Conservation (phyloP, 176 grass and related monocot genomes). For the Lolium perenne region DNA sequence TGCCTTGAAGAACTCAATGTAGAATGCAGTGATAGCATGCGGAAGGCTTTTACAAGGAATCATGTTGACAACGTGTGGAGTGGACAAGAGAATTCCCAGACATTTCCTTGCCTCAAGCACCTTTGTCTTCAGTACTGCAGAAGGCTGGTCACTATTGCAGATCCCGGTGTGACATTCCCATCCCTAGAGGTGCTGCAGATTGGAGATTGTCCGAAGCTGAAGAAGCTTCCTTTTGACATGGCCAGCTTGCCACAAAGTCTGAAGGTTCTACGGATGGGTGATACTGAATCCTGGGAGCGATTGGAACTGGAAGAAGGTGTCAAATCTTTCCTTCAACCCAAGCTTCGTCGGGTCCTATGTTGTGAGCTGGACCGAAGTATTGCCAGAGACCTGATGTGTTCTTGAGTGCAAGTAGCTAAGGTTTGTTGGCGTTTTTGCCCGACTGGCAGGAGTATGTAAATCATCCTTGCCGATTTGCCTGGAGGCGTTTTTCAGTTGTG, state of each 20-base stretch:
- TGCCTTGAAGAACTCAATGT: neutral
- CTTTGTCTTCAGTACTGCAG: rapidly evolving
- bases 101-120: neutral
- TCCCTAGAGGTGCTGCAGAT: neutral
- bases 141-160: neutral
- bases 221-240: neutral
- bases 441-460: too few species aligned
- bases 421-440: too few species aligned
- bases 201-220: neutral
- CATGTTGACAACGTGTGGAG: neutral
- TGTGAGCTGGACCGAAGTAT: too few species aligned
- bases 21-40: neutral
- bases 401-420: too few species aligned
- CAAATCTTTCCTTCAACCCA: neutral
- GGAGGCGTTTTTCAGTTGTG: too few species aligned
- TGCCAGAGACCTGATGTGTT: too few species aligned
- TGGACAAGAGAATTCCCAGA: neutral
- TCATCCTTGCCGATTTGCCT: too few species aligned
- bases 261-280: neutral
- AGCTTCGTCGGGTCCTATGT: neutral
- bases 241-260: neutral
- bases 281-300: neutral
- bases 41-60: too few species aligned
- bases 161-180: neutral
- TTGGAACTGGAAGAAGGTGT: neutral